Percentiles rank a stretch among this genome's conserved stretches.
phyloP scores from a whole-genome alignment of 1,284 basidiomycete species.

The Tylopilus sp. region DNA sequence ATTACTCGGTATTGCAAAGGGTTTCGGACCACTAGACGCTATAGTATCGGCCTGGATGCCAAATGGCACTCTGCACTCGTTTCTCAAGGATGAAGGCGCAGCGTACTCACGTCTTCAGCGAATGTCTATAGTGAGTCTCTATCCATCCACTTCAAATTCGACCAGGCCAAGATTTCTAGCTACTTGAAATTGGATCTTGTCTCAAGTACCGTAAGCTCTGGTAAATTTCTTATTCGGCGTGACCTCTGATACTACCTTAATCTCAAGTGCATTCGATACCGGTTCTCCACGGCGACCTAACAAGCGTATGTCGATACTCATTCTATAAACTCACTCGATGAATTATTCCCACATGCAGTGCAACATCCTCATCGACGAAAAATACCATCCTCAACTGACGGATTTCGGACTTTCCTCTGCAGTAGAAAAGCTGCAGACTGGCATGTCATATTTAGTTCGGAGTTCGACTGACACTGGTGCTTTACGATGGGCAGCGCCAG shows the following conservation, averaged over 20 bases:
- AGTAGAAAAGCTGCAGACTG: too few relatives aligned
- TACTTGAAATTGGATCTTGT: neutral
- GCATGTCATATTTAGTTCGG: neutral
- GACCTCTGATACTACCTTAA: neutral
- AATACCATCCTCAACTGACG: neutral
- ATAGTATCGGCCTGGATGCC: conserved; percentile 10
- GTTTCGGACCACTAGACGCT: neutral
- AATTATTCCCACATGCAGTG: neutral
- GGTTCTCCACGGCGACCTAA: neutral
- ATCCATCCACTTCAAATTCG: neutral
- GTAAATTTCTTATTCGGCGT: too few relatives aligned
- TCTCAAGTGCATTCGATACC: neutral
- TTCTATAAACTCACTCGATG: neutral
- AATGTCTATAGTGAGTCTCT: neutral
- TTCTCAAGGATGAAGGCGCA: neutral
- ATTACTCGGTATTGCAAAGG: neutral
- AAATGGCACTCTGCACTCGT: conserved; percentile 1
- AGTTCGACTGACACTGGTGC: neutral
- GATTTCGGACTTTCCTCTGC: neutral
- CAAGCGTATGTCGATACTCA: neutral
- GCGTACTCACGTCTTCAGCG: neutral
- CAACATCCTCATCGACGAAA: conserved; percentile 5
- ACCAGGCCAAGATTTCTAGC: neutral
- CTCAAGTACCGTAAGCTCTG: conserved; percentile 2
- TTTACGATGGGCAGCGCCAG: conserved; percentile 5